Evolutionary conservation across 805 yeast genomes (phyloP), one percentile per base, ranked within the genome.

Genomic region (Sugiyamaella mastotermitis): DNA sequence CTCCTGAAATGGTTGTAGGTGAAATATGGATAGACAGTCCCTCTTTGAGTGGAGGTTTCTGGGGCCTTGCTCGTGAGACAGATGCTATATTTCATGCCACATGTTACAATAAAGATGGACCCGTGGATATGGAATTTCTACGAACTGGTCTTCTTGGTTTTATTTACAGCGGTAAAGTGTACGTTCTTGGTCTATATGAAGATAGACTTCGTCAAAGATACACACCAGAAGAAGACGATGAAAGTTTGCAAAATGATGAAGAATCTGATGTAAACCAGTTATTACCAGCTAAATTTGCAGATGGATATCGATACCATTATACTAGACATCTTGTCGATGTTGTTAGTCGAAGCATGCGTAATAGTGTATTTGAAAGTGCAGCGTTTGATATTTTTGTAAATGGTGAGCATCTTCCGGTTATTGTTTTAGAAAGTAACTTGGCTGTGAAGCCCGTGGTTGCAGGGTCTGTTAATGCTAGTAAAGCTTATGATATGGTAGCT

Each of bases 21-120:
- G 99, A 92, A 58, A 80, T 92, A 23, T 92, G 97, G 97, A 83
- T 92, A n/a, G 96, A 88, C 52, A 81, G 94, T 30, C 90, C 90
- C 1, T 83, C 94, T 43, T 62, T 92, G 5, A 80, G 94, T 2
- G 96, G 95, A 11, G 95, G 95, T 0, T 84, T 83, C 53, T 86
- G 87, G 80, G 88, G 78, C 1, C 58, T 74, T 14, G 78, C 62
- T 18, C 76, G 64, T 35, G 85, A 83, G 31, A 82, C 94, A 0
- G 78, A 75, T 42, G 71, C 69, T 43, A 80, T 85, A 2, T 86
- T 86, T 60, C 92, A 82, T 51, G 95, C 95, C 0, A 74, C 76
- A 45, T 83, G 94, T 52, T 66, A 76, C 27, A 88, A 81, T 46
- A 78, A 79, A 33, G 72, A 74, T 38, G 94, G 94, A 0, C 62